Evolutionary conservation across 371 early-diverging fungal genomes (phyloP).

Genomic region (Dinochytrium kinnereticum): DNA sequence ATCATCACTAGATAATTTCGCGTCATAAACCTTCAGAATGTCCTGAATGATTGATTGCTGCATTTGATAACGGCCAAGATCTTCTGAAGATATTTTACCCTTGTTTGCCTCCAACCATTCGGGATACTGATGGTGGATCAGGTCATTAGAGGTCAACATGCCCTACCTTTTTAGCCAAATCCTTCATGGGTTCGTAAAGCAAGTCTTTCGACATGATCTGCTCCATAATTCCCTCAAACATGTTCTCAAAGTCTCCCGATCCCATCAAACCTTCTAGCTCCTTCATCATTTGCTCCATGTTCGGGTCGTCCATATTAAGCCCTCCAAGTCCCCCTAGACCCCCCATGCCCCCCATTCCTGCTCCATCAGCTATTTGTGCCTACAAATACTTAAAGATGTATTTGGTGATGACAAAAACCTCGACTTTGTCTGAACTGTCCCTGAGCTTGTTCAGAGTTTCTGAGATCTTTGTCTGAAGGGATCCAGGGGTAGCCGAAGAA

Average conservation of each 20-base stretch:
- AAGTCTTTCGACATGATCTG: slow-evolving; percentile 90
- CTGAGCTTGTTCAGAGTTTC: slow-evolving; percentile 86
- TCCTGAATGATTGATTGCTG: slow-evolving; percentile 75
- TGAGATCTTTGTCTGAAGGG: slow-evolving; percentile 40
- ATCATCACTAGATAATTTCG: slow-evolving; percentile 60
- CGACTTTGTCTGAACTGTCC: slow-evolving; percentile 79
- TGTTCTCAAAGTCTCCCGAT: slow-evolving; percentile 77
- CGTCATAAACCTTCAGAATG: slow-evolving; percentile 79
- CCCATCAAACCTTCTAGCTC: slow-evolving; percentile 86
- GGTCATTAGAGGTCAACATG: background rate
- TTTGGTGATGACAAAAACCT: slow-evolving; percentile 47
- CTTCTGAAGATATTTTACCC: slow-evolving; percentile 64
- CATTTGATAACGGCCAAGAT: slow-evolving; percentile 72
- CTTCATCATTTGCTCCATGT: slow-evolving; percentile 87
- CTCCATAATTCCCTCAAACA: slow-evolving; percentile 88
- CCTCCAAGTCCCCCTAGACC: background rate
- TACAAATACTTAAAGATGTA: background rate
- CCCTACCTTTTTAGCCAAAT: slow-evolving; percentile 71
- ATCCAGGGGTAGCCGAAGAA: slow-evolving; percentile 1
- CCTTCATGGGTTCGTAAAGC: slow-evolving; percentile 92
- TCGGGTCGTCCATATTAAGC: slow-evolving; percentile 56
- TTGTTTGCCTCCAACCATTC: slow-evolving; percentile 80
- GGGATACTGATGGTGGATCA: slow-evolving; percentile 71
- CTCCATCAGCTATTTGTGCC: no score
- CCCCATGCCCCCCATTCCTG: slow-evolving; percentile 62